Evolutionary conservation across 2,329 filamentous ascomycete genomes (phyloP).

Genomic region (Cordyceps tenuipes): DNA sequence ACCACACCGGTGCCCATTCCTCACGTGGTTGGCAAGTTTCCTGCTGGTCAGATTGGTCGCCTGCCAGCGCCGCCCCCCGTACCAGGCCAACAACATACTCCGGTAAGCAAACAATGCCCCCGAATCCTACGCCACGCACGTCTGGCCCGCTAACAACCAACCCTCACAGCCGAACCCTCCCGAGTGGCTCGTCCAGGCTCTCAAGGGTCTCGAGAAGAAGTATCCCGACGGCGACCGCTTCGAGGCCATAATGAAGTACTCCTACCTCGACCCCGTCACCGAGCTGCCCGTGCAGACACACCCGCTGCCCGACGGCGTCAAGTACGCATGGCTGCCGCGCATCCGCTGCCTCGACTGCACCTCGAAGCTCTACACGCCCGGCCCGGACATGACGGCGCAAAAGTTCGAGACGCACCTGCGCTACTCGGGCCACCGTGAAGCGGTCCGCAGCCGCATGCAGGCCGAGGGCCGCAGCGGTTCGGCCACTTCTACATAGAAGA

Average conservation of each 20-base stretch:
- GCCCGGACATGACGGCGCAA: constrained; percentile 72
- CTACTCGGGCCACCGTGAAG: constrained; percentile 71
- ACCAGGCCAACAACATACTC: constrained; percentile 45
- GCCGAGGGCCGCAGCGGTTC: constrained; percentile 15
- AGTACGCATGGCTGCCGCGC: constrained; percentile 76
- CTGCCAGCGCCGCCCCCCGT: constrained; percentile 58
- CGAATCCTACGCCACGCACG: neutral
- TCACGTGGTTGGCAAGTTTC: constrained; percentile 25
- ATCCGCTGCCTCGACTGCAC: constrained; percentile 91
- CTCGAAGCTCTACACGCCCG: constrained; percentile 87
- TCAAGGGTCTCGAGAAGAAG: constrained; percentile 59
- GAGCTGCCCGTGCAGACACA: constrained; percentile 53
- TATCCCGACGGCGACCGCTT: constrained; percentile 74
- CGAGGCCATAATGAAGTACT: constrained; percentile 86
- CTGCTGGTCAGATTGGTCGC: constrained; percentile 53
- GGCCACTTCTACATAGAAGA: neutral
- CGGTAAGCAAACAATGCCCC: constrained; percentile 44
- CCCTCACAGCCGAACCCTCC: constrained; percentile 69
- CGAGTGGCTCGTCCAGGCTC: constrained; percentile 70
- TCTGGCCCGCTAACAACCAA: neutral
- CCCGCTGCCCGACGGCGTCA: constrained; percentile 53
- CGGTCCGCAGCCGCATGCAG: constrained; percentile 39
- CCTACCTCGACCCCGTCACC: constrained; percentile 65
- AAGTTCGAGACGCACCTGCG: constrained; percentile 92
- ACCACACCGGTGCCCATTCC: constrained; percentile 25